Evolutionary conservation across 164 flowering plant species (phyloP), one percentile per base, ranked within the genome.

Genomic region (Vitis amurensis): DNA sequence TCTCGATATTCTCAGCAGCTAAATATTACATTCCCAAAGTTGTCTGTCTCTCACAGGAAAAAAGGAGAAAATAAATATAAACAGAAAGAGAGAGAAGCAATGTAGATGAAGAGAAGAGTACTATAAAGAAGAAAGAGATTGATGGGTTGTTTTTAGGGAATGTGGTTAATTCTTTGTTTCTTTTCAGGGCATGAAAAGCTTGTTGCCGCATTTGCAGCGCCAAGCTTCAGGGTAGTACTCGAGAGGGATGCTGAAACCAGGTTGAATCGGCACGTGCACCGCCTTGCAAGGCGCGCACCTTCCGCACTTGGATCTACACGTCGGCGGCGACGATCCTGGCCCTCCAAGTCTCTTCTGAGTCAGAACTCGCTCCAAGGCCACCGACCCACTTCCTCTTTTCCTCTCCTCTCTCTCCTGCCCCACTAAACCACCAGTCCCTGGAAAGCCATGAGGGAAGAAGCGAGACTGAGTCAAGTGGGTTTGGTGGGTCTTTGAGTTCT

Each of bases 171-270:
- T 68, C 47, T 50, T 37, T 55, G 10, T 60, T 17, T 19, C 3
- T 49, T 64, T 67, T 66, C 71, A 90, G 59, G 98, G 98, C 91
- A 89, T 82, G 84, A 78, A 94, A 55, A 89, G 81, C 71, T 79
- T 89, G 64, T 85, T 84, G 17, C 98, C 91, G 73, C 98, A 94
- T 78, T 88, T 87, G 86, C 98, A 94, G 0, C 98, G 84, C 98
- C 98, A 94, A 31, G 97, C 98, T 80, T 92, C 97, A 0, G 98
- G 98, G 70, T 94, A 94, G 70, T 94, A 94, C 85, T 94, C 98
- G 3, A 88, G 74, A 6, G 93, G 91, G n/a, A 77, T 64, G 59
- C 77, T 83, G 29, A 77, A 52, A 5, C 97, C 98, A 0, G 94
- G 94, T 8, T 86, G 93, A 27, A 92, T 81, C 19, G 95, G 85